These are phyloP conservation scores for Claviceps sp. DNA, from an alignment of 2,329 filamentous ascomycete species.

Conservation along the genomic window DNA sequence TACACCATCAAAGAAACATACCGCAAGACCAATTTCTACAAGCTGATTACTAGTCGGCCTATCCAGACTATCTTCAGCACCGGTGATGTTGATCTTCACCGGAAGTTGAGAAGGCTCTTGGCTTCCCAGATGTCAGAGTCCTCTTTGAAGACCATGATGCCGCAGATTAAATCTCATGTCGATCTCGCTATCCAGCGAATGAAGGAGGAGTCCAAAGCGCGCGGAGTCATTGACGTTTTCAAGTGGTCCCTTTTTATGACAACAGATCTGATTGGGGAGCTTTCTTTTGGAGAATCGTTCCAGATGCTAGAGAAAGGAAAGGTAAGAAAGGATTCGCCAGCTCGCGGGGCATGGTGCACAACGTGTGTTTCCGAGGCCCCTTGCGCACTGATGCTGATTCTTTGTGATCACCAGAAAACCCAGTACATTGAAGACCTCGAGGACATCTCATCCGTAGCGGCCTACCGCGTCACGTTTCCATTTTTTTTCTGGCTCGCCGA, in stretches of 20 bases:
- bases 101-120: constrained; percentile 27
- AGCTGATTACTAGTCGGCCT: constrained; percentile 8
- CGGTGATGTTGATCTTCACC: constrained; percentile 24
- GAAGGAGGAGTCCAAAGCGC: constrained; percentile 24
- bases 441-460: constrained; percentile 11
- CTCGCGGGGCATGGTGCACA: background rate
- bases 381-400: background rate
- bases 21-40: constrained; percentile 14
- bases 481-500: constrained; percentile 12
- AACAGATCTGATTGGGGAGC: constrained; percentile 38
- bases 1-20: constrained; percentile 15
- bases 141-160: constrained; percentile 18
- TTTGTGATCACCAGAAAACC: constrained; percentile 12
- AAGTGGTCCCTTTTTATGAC: constrained; percentile 43
- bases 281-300: constrained; percentile 44
- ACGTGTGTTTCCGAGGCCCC: background rate
- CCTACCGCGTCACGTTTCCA: constrained; percentile 17
- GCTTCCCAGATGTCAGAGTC: constrained; percentile 25
- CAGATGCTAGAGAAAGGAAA: constrained; percentile 34
- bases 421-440: constrained; percentile 27
- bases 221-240: constrained; percentile 28
- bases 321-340: constrained; percentile 18
- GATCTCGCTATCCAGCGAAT: constrained; percentile 29
- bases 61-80: constrained; percentile 24
- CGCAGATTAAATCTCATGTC: constrained; percentile 22